phyloP scores from a whole-genome alignment of 176 grass and related monocot species.

The Oryza meridionalis region DNA sequence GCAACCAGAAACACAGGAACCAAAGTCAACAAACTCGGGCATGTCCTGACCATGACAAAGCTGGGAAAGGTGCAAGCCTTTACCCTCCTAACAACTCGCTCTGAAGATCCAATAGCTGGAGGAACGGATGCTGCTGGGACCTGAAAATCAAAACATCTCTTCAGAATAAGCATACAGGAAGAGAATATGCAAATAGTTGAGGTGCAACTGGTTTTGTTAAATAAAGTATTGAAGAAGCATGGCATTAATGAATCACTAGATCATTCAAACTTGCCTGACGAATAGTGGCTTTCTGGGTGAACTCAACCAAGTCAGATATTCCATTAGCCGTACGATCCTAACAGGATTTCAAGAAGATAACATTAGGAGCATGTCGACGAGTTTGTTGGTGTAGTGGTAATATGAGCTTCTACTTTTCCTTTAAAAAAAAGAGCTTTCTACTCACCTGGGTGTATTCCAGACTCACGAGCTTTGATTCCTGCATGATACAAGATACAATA shows the following conservation, averaged over 20 bases:
- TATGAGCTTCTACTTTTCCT: not conserved
- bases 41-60: not conserved
- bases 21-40: not conserved
- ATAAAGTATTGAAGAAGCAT: not conserved
- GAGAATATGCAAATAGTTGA: not conserved
- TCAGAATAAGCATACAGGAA: not conserved
- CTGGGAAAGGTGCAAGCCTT: not conserved
- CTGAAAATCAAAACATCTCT: conserved; percentile 35
- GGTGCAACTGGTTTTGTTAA: not conserved
- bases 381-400: not conserved
- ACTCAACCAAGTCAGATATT: conserved; percentile 61
- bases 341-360: conserved; percentile 10
- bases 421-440: not conserved
- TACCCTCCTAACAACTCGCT: conserved; percentile 18
- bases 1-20: not conserved
- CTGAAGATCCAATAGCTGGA: conserved; percentile 18
- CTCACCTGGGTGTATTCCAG: conserved; percentile 73
- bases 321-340: conserved; percentile 69
- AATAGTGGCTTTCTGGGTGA: conserved; percentile 36
- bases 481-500: conserved; percentile 21
- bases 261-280: conserved; percentile 45
- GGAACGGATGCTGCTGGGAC: not conserved
- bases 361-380: not conserved
- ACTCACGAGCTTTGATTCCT: conserved; percentile 71
- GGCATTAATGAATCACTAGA: not conserved